phyloP scores from a whole-genome alignment of 805 yeast genomes.

The Candida tibetensis region DNA sequence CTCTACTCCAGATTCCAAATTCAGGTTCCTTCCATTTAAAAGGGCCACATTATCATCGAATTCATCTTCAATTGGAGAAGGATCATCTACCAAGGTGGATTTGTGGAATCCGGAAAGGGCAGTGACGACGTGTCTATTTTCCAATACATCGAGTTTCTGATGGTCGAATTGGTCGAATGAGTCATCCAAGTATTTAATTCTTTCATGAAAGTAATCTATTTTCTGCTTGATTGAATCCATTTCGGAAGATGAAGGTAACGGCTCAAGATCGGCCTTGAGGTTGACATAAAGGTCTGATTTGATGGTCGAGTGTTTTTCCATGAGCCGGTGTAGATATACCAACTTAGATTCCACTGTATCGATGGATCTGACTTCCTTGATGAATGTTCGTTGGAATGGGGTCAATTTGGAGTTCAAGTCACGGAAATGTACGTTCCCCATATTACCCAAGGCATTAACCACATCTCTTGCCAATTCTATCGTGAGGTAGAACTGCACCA shows the following conservation, averaged over 20 bases:
- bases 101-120: slow-evolving; percentile 34
- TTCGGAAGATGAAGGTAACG: slow-evolving; percentile 32
- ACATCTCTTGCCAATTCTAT: slow-evolving; percentile 44
- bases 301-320: slow-evolving; percentile 29
- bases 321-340: slow-evolving; percentile 21
- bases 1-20: slow-evolving; percentile 23
- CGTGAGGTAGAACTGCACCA: slow-evolving; percentile 48
- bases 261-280: slow-evolving; percentile 48
- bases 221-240: slow-evolving; percentile 31
- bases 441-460: slow-evolving; percentile 35
- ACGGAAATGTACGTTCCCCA: slow-evolving; percentile 43
- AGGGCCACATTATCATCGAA: slow-evolving; percentile 32
- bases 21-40: slow-evolving; percentile 19
- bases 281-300: slow-evolving; percentile 25
- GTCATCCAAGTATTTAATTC: slow-evolving; percentile 37
- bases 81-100: slow-evolving; percentile 13
- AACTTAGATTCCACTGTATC: slow-evolving; percentile 35
- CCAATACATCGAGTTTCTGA: slow-evolving; percentile 24
- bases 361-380: slow-evolving; percentile 37
- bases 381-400: slow-evolving; percentile 46
- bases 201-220: slow-evolving; percentile 23
- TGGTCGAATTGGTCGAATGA: slow-evolving; percentile 27
- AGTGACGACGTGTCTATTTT: slow-evolving; percentile 35
- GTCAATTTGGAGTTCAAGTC: slow-evolving; percentile 49
- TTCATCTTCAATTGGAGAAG: slow-evolving; percentile 9